Conservation (phyloP, 768 basidiomycete species). For the Trametes cingulata region DNA sequence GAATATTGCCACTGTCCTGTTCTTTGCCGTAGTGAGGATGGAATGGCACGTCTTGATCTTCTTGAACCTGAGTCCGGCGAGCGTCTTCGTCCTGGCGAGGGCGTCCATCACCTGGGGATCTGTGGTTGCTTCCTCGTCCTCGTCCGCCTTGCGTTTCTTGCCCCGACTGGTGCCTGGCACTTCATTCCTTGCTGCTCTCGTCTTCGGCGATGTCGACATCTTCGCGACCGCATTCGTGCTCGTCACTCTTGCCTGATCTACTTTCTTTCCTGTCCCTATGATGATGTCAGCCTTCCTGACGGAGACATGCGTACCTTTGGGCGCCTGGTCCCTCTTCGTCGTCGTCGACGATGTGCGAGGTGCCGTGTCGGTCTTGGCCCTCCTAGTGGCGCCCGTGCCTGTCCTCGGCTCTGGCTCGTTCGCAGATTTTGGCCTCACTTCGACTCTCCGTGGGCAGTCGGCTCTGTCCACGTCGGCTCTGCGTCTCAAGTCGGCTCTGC, state of each 20-base stretch:
- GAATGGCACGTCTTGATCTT: constrained; percentile 8
- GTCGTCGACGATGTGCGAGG: too few species aligned
- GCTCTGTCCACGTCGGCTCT: not conserved
- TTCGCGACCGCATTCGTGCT: too few species aligned
- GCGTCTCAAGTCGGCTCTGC: not conserved
- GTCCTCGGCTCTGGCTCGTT: not conserved
- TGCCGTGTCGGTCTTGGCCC: too few species aligned
- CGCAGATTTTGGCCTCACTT: not conserved
- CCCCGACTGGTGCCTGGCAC: not conserved
- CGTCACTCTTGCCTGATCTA: too few species aligned
- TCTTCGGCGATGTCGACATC: not conserved
- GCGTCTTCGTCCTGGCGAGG: not conserved
- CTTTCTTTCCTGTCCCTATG: too few species aligned
- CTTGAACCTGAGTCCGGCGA: constrained; percentile 6
- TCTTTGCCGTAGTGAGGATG: not conserved
- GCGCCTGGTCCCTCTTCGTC: too few species aligned
- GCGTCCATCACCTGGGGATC: not conserved
- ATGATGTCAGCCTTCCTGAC: too few species aligned
- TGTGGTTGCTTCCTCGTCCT: not conserved
- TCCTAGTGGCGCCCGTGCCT: too few species aligned
- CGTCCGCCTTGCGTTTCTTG: constrained; percentile 3
- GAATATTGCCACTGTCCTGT: not conserved
- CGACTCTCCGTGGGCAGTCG: too few species aligned
- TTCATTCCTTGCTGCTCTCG: not conserved
- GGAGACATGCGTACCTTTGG: too few species aligned